A percentile compares a stretch with the other conserved stretches of the same genome.
phyloP scores from a whole-genome alignment of 352 stramenopile species.

The Saprolegnia parasitica region DNA sequence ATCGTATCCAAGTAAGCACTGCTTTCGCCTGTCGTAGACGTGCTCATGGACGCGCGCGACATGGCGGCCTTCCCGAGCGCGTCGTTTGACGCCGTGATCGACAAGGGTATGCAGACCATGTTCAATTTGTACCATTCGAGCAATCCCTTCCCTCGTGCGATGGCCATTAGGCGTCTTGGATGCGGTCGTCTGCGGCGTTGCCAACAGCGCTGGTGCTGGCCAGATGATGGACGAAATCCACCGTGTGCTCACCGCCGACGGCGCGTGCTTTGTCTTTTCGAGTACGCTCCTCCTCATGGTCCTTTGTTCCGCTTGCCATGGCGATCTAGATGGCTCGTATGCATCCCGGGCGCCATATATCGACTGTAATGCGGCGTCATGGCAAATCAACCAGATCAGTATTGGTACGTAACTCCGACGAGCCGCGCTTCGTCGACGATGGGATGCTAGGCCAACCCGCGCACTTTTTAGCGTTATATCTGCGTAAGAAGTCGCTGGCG shows the following conservation, averaged over 20 bases:
- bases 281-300: background rate
- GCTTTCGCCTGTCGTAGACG: background rate
- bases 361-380: background rate
- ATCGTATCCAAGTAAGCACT: too few relatives aligned
- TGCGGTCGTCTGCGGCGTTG: slow-evolving; percentile 20
- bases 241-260: background rate
- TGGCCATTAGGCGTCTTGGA: slow-evolving; percentile 13
- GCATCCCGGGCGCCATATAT: slow-evolving; percentile 15
- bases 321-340: slow-evolving; percentile 14
- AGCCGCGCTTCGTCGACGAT: background rate
- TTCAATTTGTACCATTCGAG: too few relatives aligned
- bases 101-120: slow-evolving; percentile 21
- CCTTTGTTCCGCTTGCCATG: background rate
- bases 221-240: slow-evolving; percentile 25
- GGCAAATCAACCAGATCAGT: slow-evolving; percentile 23
- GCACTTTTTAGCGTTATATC: slow-evolving; percentile 10
- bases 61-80: slow-evolving; percentile 16
- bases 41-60: slow-evolving; percentile 24
- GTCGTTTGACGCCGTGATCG: slow-evolving; percentile 24
- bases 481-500: slow-evolving; percentile 5
- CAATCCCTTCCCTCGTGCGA: too few relatives aligned
- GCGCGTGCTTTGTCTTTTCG: slow-evolving; percentile 25
- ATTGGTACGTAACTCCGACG: background rate
- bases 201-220: slow-evolving; percentile 12
- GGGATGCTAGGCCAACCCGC: slow-evolving; percentile 1